phyloP scores from a whole-genome alignment of 352 stramenopile species.

The Globisporangium megalacanthum region DNA sequence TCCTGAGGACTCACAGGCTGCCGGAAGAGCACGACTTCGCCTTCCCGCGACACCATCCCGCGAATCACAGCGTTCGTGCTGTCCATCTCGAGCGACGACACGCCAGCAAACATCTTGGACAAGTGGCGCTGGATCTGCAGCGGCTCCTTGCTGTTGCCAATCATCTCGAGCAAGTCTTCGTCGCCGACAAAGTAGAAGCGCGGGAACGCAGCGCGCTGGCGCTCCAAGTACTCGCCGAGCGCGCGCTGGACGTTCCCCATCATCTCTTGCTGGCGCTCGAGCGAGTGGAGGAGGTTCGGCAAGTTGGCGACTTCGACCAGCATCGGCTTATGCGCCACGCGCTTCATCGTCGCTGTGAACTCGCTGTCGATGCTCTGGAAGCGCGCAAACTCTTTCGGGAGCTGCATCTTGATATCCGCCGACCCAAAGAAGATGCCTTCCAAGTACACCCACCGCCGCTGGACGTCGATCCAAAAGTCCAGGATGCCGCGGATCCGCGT shows the following conservation, averaged over 20 bases:
- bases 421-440: conserved; percentile 99
- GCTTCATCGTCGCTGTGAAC: conserved; percentile 98
- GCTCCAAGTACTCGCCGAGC: conserved; percentile 99
- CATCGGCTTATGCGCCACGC: conserved; percentile 94
- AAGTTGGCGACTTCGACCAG: conserved; percentile 94
- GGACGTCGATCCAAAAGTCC: conserved; percentile 99
- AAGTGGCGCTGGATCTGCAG: conserved; percentile 96
- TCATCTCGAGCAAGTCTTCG: conserved; percentile 99
- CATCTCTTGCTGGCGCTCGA: conserved; percentile 94
- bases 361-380: conserved; percentile 99
- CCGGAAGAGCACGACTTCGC: conserved; percentile 95
- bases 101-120: conserved; percentile 99
- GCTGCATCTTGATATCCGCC: conserved; percentile 98
- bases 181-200: conserved; percentile 99
- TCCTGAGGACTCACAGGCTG: conserved; percentile 89
- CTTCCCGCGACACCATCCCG: conserved; percentile 98
- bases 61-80: conserved; percentile 63
- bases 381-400: conserved; percentile 96
- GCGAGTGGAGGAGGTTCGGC: conserved; percentile 87
- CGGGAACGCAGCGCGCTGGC: conserved; percentile 93
- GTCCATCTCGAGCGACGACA: conserved; percentile 90
- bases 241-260: conserved; percentile 99
- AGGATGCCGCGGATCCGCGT: conserved; percentile 96
- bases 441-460: conserved; percentile 99
- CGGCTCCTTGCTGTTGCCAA: conserved; percentile 98